Base-by-base conservation (phyloP, 257 asterid genomes). In the Lavandula angustifolia region DNA sequence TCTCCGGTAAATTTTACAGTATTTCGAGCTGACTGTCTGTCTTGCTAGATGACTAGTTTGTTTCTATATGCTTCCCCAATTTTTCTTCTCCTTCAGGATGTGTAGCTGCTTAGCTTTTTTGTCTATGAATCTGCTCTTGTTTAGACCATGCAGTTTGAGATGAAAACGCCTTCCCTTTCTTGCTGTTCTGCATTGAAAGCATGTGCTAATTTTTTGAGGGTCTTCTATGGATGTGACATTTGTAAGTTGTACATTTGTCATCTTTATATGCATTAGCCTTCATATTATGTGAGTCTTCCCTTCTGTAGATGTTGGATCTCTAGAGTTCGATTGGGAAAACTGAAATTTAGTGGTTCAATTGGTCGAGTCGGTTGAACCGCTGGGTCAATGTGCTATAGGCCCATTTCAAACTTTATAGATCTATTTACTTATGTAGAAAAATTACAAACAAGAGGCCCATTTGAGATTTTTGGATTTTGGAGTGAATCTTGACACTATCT, bases 1-100 rank as follows among this genome's bases (percentile, higher is more conserved):
- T 5, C 67, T 17, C 34, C 13, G 18, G 40, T 54, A 55, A 42
- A 69, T 22, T 22, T 38, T 2, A 12, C 41, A 69, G 72, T 72
- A 60, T 50, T 31, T 22, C 44, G 51, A 7, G 54, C 60, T 34
- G 17, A 16, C 34, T 37, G 29, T 50, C 47, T 29, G 6, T 47
- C 46, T 54, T 4, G 10, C 67, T 62, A 41, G 74, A 62, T 51
- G 50, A 54, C 42, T 41, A 16, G 48, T 14, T n/a, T 49, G 60
- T 42, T 37, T 49, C 65, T 63, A 16, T 32, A 66, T 54, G 31
- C 57, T 32, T 40, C 63, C 27, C 53, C 40, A 34, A 31, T 22
- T 46, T 7, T 13, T 73, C 49, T 34, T 32, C 41, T 66, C 35
- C 58, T 62, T 59, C 65, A 16, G 54, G 48, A 63, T 43, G 35